phyloP scores from a whole-genome alignment of 352 stramenopile genomes.

The Globisporangium apiculatum region DNA sequence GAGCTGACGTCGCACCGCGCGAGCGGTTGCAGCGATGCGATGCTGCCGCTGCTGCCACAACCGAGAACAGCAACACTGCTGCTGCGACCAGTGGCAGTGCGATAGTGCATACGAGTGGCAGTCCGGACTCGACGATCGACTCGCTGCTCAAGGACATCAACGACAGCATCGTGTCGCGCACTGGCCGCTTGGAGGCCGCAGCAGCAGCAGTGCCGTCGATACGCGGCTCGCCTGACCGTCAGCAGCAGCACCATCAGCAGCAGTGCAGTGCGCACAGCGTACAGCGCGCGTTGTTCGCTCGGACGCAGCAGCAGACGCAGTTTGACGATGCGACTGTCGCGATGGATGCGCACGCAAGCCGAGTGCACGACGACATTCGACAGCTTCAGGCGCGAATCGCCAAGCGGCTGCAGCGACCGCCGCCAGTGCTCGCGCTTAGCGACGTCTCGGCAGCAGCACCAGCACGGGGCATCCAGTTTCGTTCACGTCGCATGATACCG shows the following conservation, averaged over 20 bases:
- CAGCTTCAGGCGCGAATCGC: slow-evolving; percentile 60
- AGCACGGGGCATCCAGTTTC: background rate
- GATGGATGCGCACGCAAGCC: slow-evolving; percentile 55
- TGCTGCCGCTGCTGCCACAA: no score
- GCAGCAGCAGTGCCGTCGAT: background rate
- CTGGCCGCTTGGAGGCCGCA: background rate
- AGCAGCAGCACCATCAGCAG: no score
- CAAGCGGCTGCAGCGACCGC: slow-evolving; percentile 42
- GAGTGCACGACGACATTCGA: slow-evolving; percentile 68
- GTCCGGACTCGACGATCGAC: slow-evolving; percentile 1
- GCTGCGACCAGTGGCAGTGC: background rate
- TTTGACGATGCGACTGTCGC: background rate
- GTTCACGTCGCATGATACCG: background rate
- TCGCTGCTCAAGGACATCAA: slow-evolving; percentile 8
- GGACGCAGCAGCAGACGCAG: no score
- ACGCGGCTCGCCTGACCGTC: background rate
- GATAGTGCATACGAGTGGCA: background rate
- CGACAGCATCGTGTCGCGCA: slow-evolving; percentile 6
- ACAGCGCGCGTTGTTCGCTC: no score
- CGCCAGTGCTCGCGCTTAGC: slow-evolving; percentile 6
- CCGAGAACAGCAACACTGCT: background rate
- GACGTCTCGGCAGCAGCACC: background rate
- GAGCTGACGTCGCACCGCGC: no score
- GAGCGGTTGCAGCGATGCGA: no score
- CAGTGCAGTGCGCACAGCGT: no score